These are phyloP conservation scores for Penicillium salamii DNA, from an alignment of 495 filamentous ascomycete species.

Conservation along the genomic window DNA sequence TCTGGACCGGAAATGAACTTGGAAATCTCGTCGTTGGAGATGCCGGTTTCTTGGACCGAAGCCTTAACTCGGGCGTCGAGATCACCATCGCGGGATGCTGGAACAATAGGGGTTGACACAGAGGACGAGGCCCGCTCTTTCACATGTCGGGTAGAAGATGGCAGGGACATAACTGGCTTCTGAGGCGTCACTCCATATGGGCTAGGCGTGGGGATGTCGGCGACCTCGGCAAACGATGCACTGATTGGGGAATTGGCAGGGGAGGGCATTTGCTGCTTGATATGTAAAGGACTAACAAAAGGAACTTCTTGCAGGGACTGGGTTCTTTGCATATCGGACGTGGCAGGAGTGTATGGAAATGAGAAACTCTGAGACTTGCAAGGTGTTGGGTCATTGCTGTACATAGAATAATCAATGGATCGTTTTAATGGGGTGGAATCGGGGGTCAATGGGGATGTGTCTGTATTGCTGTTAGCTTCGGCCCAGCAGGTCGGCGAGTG, in stretches of 20 bases:
- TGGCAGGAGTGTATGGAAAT: constrained; percentile 33
- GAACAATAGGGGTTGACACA: constrained; percentile 28
- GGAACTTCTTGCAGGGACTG: constrained; percentile 45
- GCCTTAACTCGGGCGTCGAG: constrained; percentile 48
- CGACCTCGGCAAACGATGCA: constrained; percentile 46
- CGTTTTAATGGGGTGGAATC: constrained; percentile 46
- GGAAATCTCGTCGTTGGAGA: constrained; percentile 83
- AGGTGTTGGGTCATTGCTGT: constrained; percentile 31
- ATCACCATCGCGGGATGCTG: constrained; percentile 43
- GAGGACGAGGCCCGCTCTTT: constrained; percentile 8
- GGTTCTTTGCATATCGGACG: constrained; percentile 46
- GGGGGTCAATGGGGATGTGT: constrained; percentile 49
- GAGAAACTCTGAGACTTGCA: constrained; percentile 35
- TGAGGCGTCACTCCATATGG: constrained; percentile 22
- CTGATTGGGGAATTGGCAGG: constrained; percentile 48
- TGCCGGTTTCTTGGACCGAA: constrained; percentile 67
- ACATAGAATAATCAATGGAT: constrained; percentile 38
- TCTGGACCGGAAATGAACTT: constrained; percentile 80
- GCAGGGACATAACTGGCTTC: constrained; percentile 29
- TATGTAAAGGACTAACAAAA: constrained; percentile 31
- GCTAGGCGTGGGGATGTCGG: constrained; percentile 41
- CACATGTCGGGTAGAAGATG: constrained; percentile 20
- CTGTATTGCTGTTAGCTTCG: constrained; percentile 21
- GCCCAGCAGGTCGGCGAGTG: background rate
- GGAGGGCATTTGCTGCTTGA: constrained; percentile 46